Evolutionary conservation across 2,329 filamentous ascomycete genomes (phyloP).

Genomic region (Claviceps capensis): DNA sequence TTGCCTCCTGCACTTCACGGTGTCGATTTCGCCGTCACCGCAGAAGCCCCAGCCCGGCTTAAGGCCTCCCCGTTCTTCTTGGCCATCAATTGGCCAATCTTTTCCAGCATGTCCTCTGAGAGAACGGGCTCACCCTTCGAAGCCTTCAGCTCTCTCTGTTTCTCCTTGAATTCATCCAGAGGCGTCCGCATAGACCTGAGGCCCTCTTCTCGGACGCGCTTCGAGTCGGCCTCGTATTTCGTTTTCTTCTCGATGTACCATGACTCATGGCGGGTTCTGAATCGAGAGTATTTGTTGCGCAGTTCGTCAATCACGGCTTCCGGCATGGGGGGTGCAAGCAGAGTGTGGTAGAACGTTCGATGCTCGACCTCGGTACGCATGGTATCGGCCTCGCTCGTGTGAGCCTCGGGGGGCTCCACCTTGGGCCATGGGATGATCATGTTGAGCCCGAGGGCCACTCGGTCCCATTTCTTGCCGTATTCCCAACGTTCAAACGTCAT

Average conservation of each 20-base stretch:
- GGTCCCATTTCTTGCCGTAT: conserved; percentile 30
- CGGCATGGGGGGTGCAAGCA: conserved; percentile 69
- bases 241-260: conserved; percentile 56
- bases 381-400: conserved; percentile 55
- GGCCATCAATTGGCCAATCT: conserved; percentile 48
- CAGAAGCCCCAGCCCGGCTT: conserved; percentile 23
- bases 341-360: conserved; percentile 62
- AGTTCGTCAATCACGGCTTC: conserved; percentile 70
- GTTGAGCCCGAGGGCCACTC: conserved; percentile 57
- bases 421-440: conserved; percentile 66
- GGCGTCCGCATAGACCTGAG: conserved; percentile 36
- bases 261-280: conserved; percentile 66
- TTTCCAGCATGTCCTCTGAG: conserved; percentile 44
- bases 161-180: conserved; percentile 44
- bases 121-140: conserved; percentile 42
- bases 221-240: conserved; percentile 34
- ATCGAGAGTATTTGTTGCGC: conserved; percentile 67
- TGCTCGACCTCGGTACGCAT: conserved; percentile 61
- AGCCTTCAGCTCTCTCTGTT: conserved; percentile 36
- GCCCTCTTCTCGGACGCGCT: conserved; percentile 21
- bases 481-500: conserved; percentile 28
- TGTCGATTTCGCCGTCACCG: conserved; percentile 12
- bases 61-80: conserved; percentile 32
- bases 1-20: neutral
- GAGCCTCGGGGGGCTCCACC: conserved; percentile 30